Base-by-base conservation (phyloP, 2,329 filamentous ascomycete genomes). In the Emergomyces pasteurianus region DNA sequence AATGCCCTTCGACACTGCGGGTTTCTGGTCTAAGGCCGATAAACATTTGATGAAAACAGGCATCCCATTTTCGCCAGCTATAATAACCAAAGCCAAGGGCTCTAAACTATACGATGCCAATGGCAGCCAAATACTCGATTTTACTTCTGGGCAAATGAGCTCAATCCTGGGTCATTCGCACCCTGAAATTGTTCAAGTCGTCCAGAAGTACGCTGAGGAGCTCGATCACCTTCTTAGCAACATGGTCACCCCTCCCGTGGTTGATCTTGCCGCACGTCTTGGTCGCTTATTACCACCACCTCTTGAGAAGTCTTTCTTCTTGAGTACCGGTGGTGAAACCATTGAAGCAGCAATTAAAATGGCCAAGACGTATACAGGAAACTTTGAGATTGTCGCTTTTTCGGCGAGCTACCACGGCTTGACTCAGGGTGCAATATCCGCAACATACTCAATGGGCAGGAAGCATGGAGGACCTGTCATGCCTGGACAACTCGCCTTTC, bases 311-410 rank as follows among this genome's bases (percentile, higher is more conserved):
- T 77, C 82, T 0, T 80, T 84, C 67, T 85, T 86, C 63, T 73
- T 84, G 10, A 81, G 75, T 58, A 86, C 83, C 0, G 83, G 83
- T 1, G 78, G 76, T 2, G 82, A 86, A 67, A 79, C 75, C 52
- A 83, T 79, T 62, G 84, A 88, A 64, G 83, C 83, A 2, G 85
- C 85, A 1, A 84, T 87, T 61, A 82, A 83, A 61, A 77, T 87
- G 65, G 84, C 85, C 4, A 87, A 87, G 65, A 72, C 77, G 10
- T 85, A 80, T 66, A 87, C 84, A 0, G 83, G 83, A 0, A 86
- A 84, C 58, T 87, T 83, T 65, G 83, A 87, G 68, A 79, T 88
- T 58, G 82, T 87, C 5, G 85, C 77, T 0, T 74, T 87, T 58
- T 78, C 77, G 0, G 80, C 80, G 0, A 82, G 80, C 40, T 87